phyloP scores from a whole-genome alignment of 192 early-diverging fungal species.

The Podila horticola region DNA sequence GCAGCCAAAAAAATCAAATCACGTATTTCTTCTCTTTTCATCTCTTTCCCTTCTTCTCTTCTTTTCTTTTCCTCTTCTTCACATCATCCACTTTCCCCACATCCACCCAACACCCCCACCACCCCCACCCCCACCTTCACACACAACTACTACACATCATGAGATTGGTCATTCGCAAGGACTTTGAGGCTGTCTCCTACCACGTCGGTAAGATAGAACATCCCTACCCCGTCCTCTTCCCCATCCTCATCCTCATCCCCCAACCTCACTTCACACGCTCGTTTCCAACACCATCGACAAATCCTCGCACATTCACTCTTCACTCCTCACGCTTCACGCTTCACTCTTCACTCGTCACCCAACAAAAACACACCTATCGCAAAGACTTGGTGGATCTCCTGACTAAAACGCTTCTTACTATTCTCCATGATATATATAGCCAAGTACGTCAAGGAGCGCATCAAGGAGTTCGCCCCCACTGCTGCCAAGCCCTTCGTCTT shows the following conservation, averaged over 20 bases:
- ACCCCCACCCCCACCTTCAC: neutral
- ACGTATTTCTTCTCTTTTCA: slow-evolving; percentile 14
- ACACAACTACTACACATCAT: slow-evolving; percentile 51
- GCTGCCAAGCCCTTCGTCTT: slow-evolving; percentile 83
- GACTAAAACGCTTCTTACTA: neutral
- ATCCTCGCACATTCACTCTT: neutral
- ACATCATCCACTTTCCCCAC: slow-evolving; percentile 5
- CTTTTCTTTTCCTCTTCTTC: neutral
- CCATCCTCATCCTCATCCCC: neutral
- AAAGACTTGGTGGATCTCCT: neutral
- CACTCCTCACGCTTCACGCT: neutral
- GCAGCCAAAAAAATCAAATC: neutral
- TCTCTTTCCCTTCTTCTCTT: slow-evolving; percentile 8
- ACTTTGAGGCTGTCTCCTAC: slow-evolving; percentile 76
- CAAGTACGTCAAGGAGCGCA: slow-evolving; percentile 83
- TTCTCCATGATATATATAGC: slow-evolving; percentile 53
- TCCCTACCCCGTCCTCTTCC: neutral
- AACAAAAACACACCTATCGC: neutral
- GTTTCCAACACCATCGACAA: too few species aligned
- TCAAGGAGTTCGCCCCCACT: slow-evolving; percentile 80
- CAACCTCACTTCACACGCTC: neutral
- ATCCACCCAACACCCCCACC: slow-evolving; percentile 7
- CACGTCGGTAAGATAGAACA: slow-evolving; percentile 61
- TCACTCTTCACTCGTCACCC: neutral
- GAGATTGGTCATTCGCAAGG: slow-evolving; percentile 81